Evolutionary conservation across 768 basidiomycete species (phyloP).

Genomic region (Scleroderma citrinum): DNA sequence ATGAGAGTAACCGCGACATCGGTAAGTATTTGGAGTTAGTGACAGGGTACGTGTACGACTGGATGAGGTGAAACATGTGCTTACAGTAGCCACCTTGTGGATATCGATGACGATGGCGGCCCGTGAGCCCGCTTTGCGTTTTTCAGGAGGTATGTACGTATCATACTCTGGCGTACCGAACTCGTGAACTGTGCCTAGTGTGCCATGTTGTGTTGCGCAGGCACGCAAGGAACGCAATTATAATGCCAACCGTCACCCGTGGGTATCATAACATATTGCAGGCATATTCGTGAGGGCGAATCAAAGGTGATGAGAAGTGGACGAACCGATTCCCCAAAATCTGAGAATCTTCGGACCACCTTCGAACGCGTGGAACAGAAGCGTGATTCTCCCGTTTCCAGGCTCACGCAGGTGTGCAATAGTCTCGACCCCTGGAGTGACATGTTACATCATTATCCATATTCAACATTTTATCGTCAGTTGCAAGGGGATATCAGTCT

Average conservation of each 20-base stretch:
- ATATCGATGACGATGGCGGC: slow-evolving; percentile 57
- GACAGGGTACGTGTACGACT: neutral
- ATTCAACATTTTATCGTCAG: too few species aligned
- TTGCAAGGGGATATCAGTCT: neutral
- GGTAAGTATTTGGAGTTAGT: neutral
- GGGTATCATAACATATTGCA: too few species aligned
- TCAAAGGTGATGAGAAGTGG: too few species aligned
- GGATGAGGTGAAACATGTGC: slow-evolving; percentile 8
- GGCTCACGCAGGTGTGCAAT: slow-evolving; percentile 54
- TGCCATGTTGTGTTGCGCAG: too few species aligned
- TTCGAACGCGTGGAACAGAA: slow-evolving; percentile 57
- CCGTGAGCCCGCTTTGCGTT: slow-evolving; percentile 51
- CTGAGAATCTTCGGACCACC: slow-evolving; percentile 55
- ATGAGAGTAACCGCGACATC: too few species aligned
- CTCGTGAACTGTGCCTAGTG: slow-evolving; percentile 51
- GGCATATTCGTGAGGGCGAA: neutral
- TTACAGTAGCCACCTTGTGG: slow-evolving; percentile 48
- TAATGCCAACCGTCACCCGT: too few species aligned
- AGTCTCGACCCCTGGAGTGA: slow-evolving; percentile 44
- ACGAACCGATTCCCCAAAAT: slow-evolving; percentile 52
- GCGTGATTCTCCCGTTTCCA: slow-evolving; percentile 51
- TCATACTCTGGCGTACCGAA: slow-evolving; percentile 60
- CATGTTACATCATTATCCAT: neutral
- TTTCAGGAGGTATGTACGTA: slow-evolving; percentile 37
- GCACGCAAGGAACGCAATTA: too few species aligned